Conservation (phyloP, 345 rosid species). For the Hibiscus trionum region DNA sequence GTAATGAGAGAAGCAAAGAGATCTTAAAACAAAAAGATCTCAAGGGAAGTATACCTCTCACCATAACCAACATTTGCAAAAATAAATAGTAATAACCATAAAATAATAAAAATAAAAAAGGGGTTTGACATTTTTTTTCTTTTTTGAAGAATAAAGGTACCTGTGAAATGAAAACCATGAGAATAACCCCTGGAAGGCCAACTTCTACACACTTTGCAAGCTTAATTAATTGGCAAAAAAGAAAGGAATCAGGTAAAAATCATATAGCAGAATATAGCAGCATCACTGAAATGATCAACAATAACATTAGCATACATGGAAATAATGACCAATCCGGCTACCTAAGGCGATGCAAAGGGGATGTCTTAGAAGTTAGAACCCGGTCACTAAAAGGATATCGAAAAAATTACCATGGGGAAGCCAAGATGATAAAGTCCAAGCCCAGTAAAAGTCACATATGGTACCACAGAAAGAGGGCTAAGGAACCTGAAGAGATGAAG, state of each 20-base stretch:
- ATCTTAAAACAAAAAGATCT: too few species aligned
- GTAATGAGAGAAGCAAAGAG: too few species aligned
- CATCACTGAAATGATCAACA: too few species aligned
- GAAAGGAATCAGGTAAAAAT: background rate
- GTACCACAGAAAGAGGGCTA: constrained; percentile 71
- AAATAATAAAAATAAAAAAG: too few species aligned
- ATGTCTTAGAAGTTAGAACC: background rate
- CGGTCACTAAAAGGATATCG: background rate
- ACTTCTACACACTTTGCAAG: constrained; percentile 58
- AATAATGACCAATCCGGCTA: background rate
- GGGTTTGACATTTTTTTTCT: too few species aligned
- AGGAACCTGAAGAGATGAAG: constrained; percentile 33
- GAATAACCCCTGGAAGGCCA: constrained; percentile 51
- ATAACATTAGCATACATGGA: background rate
- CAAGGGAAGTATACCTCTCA: too few species aligned
- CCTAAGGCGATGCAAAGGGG: background rate
- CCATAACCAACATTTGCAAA: too few species aligned
- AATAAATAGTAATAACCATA: too few species aligned
- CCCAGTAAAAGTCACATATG: constrained; percentile 47
- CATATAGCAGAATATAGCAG: background rate
- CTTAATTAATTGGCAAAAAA: constrained; percentile 18
- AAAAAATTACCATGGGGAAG: constrained; percentile 49
- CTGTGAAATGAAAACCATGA: constrained; percentile 48
- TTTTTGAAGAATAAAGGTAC: constrained; percentile 14
- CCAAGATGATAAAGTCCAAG: constrained; percentile 67